These are phyloP conservation scores for Schwanniomyces vanrijiae DNA, from an alignment of 805 yeast species.

Conservation along the genomic window DNA sequence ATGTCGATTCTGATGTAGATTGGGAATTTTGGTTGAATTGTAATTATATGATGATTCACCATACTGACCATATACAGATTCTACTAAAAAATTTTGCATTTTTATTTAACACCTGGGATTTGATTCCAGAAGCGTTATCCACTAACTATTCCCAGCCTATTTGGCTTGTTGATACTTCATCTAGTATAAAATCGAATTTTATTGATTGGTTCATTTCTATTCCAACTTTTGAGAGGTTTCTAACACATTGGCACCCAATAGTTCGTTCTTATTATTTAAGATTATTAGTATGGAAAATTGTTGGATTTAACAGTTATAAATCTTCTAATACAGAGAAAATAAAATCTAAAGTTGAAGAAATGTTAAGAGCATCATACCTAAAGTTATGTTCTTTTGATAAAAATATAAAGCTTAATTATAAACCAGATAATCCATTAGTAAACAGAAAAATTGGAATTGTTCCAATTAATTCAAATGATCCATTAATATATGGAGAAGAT, in stretches of 20 bases:
- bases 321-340: conserved; percentile 30
- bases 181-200: conserved; percentile 49
- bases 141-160: conserved; percentile 7
- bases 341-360: conserved; percentile 28
- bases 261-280: conserved; percentile 69
- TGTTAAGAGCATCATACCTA: conserved; percentile 27
- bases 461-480: conserved; percentile 28
- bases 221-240: conserved; percentile 52
- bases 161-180: conserved; percentile 43
- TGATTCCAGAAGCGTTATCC: conserved; percentile 46
- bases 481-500: conserved; percentile 13
- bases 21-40: conserved; percentile 81
- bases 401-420: conserved; percentile 23
- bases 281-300: conserved; percentile 65
- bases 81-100: conserved; percentile 65
- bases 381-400: conserved; percentile 26
- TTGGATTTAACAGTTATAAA: conserved; percentile 41
- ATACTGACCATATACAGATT: conserved; percentile 59
- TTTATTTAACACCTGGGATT: conserved; percentile 73
- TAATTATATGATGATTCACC: conserved; percentile 52
- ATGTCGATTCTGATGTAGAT: conserved; percentile 41
- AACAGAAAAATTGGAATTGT: conserved; percentile 50
- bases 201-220: conserved; percentile 54
- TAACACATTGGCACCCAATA: conserved; percentile 80
- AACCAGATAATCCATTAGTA: conserved; percentile 42